Percentiles rank a stretch among this genome's conserved stretches.
phyloP scores from a whole-genome alignment of 1,284 basidiomycete genomes.

The Inonotus hispidus region DNA sequence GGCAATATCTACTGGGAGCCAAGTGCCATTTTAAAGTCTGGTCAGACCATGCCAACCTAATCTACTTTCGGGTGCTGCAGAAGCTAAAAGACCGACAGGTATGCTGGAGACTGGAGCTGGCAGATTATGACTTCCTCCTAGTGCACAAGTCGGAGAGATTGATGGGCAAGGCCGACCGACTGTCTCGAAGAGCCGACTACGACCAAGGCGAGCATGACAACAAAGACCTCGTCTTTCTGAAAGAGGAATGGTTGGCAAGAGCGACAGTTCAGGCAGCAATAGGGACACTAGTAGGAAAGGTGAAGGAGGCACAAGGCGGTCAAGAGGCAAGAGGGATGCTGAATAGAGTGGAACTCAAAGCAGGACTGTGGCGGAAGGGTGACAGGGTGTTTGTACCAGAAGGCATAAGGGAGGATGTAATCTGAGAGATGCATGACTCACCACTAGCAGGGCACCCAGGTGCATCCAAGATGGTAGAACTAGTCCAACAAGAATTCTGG shows the following conservation, averaged over 20 bases:
- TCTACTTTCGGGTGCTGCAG: neutral
- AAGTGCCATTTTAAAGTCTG: slow-evolving; percentile 20
- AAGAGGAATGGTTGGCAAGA: neutral
- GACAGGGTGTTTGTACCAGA: no score
- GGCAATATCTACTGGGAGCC: slow-evolving; percentile 26
- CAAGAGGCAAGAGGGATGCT: neutral
- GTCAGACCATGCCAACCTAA: slow-evolving; percentile 31
- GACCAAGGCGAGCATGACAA: neutral
- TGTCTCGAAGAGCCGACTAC: neutral
- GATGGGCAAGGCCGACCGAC: neutral
- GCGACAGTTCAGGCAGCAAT: no score
- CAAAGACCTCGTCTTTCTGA: neutral
- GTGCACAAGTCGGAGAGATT: neutral
- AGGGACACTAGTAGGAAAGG: neutral
- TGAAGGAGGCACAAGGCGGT: no score
- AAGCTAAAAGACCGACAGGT: slow-evolving; percentile 28
- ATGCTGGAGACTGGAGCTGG: slow-evolving; percentile 29
- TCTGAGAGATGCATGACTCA: neutral
- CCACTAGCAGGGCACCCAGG: neutral
- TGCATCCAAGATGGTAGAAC: neutral
- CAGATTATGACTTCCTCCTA: neutral
- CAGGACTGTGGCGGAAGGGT: neutral
- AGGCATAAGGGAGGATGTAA: no score
- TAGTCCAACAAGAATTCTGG: no score
- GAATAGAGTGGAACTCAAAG: neutral